phyloP scores from a whole-genome alignment of 2,329 filamentous ascomycete genomes.

The Amauroascus niger region DNA sequence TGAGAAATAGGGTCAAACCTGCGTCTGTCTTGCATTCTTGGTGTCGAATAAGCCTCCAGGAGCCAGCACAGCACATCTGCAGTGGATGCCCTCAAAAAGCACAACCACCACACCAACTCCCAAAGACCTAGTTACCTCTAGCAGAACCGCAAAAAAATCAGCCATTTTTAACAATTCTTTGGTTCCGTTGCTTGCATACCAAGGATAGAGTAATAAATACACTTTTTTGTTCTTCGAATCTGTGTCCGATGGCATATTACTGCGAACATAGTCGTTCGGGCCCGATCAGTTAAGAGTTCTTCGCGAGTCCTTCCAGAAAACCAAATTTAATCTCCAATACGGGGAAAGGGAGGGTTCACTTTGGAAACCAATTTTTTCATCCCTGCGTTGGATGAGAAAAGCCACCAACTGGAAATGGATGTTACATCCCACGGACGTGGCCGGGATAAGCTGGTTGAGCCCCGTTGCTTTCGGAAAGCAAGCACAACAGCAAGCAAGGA shows the following conservation, averaged over 20 bases:
- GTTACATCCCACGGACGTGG: constrained; percentile 1
- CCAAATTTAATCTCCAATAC: background rate
- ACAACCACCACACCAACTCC: no score
- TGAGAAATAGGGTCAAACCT: background rate
- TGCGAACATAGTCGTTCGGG: no score
- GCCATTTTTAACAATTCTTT: background rate
- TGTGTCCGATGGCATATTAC: no score
- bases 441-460: constrained; percentile 1
- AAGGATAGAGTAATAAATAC: no score
- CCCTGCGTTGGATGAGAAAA: background rate
- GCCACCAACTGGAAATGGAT: background rate
- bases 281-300: background rate
- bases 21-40: background rate
- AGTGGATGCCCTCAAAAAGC: no score
- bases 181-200: background rate
- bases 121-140: no score
- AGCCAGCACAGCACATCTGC: background rate
- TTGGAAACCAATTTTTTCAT: background rate
- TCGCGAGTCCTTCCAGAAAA: background rate
- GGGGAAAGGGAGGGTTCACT: background rate
- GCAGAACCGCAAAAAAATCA: no score
- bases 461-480: background rate
- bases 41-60: background rate
- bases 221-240: background rate
- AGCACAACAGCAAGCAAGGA: background rate